Base-by-base conservation (phyloP, 192 early-diverging fungal species). In the Coemansia sp. region DNA sequence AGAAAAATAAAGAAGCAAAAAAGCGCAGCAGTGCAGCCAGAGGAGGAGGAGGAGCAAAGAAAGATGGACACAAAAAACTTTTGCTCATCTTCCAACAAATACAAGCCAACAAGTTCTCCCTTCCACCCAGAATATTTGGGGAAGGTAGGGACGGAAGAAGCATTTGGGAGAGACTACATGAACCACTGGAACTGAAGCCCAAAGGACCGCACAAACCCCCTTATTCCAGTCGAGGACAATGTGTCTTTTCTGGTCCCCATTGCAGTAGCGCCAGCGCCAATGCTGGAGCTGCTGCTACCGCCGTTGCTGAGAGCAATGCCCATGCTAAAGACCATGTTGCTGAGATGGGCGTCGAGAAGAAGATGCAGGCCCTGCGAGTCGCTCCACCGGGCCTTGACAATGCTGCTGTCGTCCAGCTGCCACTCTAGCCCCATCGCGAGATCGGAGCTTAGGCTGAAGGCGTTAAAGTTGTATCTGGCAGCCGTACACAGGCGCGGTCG, bases 391-490 rank as follows among this genome's bases (percentile, higher is more conserved):
- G 63, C 76, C 75, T 89, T 88, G 44, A 88, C 55, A n/a, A 88
- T 66, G 62, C 76, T 88, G 72, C 56, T 85, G 26, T 73, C 81
- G 69, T 67, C 83, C 73, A 71, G 66, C 62, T 80, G 92, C 91
- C 86, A 96, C 65, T 96, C 95, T 3, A 92, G 75, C n/a, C 95
- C 97, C 14, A 92, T 75, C 1, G 89, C 87, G 26, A 99, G 76
- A 79, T 99, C 95, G 30, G 93, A 92, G 36, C 94, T 91, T 56
- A 96, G 93, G 58, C 90, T 92, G 73, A 95, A 97, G 11, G 92
- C 86, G 57, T 95, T 97, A 73, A 96, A 92, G 60, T 95, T 90
- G 77, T 95, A 99, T 21, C 92, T 86, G 2, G 92, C 90, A 38
- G 94, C 87, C 57, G 95, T 83, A 14, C 85, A 87, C 39, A 93